These are phyloP conservation scores for Anethum foeniculum DNA, from an alignment of 140 eudicot species.

Conservation along the genomic window DNA sequence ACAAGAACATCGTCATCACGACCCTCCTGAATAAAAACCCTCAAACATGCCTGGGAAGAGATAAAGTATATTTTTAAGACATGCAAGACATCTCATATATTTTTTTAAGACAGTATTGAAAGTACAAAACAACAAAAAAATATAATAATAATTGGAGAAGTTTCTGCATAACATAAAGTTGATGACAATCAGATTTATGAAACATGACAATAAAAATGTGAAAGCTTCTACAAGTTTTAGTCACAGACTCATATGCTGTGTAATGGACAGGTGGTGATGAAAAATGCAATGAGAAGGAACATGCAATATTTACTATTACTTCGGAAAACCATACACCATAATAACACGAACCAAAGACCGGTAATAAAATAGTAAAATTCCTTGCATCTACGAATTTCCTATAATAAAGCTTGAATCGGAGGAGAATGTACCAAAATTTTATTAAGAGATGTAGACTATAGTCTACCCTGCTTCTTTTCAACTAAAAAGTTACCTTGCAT, in stretches of 20 bases:
- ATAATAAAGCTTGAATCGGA: not conserved
- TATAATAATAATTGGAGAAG: not conserved
- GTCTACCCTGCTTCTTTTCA: not conserved
- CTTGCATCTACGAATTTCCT: not conserved
- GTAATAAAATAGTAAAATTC: not conserved
- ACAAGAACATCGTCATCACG: slow-evolving; percentile 42
- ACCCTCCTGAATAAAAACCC: slow-evolving; percentile 53
- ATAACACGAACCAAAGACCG: not conserved
- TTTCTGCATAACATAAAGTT: not conserved
- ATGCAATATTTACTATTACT: no score
- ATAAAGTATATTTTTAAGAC: no score
- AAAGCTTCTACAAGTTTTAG: not conserved
- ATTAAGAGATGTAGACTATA: not conserved
- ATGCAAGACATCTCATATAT: not conserved
- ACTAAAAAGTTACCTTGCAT: no score
- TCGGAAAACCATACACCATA: not conserved
- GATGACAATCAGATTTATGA: not conserved
- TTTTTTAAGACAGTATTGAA: not conserved
- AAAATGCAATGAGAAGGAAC: not conserved
- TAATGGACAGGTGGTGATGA: not conserved
- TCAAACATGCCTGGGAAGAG: slow-evolving; percentile 52
- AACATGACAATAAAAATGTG: not conserved
- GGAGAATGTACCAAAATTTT: not conserved
- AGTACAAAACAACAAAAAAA: not conserved
- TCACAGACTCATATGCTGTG: not conserved